Conservation (phyloP, 2,329 filamentous ascomycete species). For the Trichoderma afroharzianum region DNA sequence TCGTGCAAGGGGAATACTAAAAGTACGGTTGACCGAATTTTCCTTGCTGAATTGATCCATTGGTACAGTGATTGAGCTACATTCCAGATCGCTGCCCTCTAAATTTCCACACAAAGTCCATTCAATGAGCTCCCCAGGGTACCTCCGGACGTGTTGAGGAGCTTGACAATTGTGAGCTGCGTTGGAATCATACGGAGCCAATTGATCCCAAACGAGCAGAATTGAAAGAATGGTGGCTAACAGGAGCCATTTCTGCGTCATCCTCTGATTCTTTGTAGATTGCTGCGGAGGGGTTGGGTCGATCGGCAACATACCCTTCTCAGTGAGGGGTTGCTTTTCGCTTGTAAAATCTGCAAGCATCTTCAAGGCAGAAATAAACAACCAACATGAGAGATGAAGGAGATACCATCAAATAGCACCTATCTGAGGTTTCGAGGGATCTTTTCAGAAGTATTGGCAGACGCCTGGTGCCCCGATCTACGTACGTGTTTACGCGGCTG, state of each 20-base stretch:
- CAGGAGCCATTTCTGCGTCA: background rate
- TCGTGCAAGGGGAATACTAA: background rate
- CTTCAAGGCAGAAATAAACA: background rate
- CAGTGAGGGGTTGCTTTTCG: background rate
- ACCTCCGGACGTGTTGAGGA: background rate
- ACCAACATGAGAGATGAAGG: background rate
- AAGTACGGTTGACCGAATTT: slow-evolving; percentile 30
- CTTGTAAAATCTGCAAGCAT: background rate
- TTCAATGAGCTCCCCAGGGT: slow-evolving; percentile 35
- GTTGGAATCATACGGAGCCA: background rate
- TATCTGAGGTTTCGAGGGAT: background rate
- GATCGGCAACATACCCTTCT: background rate
- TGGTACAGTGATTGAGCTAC: slow-evolving; percentile 41
- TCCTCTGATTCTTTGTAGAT: background rate
- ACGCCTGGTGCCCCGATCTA: background rate
- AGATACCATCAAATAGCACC: background rate
- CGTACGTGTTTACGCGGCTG: background rate
- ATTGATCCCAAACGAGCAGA: background rate
- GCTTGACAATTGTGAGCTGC: background rate
- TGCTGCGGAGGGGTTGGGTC: background rate
- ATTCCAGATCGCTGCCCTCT: slow-evolving; percentile 37
- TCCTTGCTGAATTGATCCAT: slow-evolving; percentile 42
- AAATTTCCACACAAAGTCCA: slow-evolving; percentile 41
- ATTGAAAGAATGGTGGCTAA: background rate
- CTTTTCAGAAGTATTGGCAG: background rate